Percentiles rank a stretch among this genome's conserved stretches.
These are phyloP conservation scores for Polyporus arcularius DNA, from an alignment of 768 basidiomycete species.

Conservation along the genomic window DNA sequence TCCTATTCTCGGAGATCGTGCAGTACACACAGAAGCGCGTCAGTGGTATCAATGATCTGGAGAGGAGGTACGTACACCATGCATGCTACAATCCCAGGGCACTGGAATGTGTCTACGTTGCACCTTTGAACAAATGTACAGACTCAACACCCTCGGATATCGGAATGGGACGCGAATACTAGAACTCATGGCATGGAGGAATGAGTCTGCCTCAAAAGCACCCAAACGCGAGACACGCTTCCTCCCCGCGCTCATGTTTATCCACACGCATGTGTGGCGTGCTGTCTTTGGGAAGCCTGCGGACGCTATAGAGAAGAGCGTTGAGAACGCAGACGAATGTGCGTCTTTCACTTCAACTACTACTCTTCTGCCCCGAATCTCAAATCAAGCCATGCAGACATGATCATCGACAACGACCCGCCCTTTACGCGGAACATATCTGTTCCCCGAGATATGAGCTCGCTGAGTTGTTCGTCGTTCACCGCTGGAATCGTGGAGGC, in stretches of 20 bases:
- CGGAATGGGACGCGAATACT: slow-evolving; percentile 86
- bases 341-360: slow-evolving; percentile 28
- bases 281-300: slow-evolving; percentile 93
- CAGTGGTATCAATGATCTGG: slow-evolving; percentile 91
- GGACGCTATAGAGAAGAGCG: slow-evolving; percentile 93
- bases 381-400: slow-evolving; percentile 56
- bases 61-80: slow-evolving; percentile 68
- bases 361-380: background rate
- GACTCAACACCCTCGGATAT: slow-evolving; percentile 91
- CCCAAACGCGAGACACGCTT: slow-evolving; percentile 93
- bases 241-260: slow-evolving; percentile 87
- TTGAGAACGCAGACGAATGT: slow-evolving; percentile 97
- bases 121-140: slow-evolving; percentile 30
- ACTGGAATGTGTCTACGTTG: background rate
- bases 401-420: slow-evolving; percentile 98
- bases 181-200: slow-evolving; percentile 82
- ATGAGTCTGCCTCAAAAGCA: slow-evolving; percentile 77
- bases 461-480: slow-evolving; percentile 95
- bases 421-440: slow-evolving; percentile 89
- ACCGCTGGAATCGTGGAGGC: slow-evolving; percentile 98
- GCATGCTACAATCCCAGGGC: background rate
- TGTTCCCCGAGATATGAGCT: slow-evolving; percentile 91
- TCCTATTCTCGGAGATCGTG: slow-evolving; percentile 91
- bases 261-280: slow-evolving; percentile 95
- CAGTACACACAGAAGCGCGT: slow-evolving; percentile 97